Percentiles rank a stretch among this genome's conserved stretches.
These are phyloP conservation scores for Metschnikowia aberdeeniae DNA, from an alignment of 805 yeast genomes.

Conservation along the genomic window DNA sequence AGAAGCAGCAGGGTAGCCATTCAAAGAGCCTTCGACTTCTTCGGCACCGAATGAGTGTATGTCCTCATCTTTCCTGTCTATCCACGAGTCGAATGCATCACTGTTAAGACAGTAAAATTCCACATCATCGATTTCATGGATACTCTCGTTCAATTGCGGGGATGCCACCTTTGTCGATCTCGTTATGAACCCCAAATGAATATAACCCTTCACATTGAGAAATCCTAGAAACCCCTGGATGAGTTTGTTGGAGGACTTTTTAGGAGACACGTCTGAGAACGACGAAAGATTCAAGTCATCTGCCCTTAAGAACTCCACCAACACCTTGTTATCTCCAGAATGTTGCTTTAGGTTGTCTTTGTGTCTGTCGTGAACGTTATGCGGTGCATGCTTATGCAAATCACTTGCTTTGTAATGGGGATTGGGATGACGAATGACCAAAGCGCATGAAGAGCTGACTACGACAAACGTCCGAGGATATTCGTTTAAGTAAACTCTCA, in stretches of 20 bases:
- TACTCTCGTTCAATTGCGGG: conserved; percentile 50
- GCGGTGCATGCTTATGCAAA: conserved; percentile 16
- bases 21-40: conserved; percentile 11
- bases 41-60: conserved; percentile 14
- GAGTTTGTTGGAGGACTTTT: conserved; percentile 21
- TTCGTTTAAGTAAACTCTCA: conserved; percentile 61
- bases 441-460: conserved; percentile 53
- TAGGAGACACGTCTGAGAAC: conserved; percentile 43
- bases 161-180: conserved; percentile 53
- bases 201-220: conserved; percentile 47
- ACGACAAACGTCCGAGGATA: conserved; percentile 69
- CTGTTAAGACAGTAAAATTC: conserved; percentile 62
- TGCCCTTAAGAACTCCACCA: conserved; percentile 52
- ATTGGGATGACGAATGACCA: conserved; percentile 52
- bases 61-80: conserved; percentile 15
- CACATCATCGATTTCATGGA: conserved; percentile 54
- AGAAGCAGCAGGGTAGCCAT: conserved; percentile 40
- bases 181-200: conserved; percentile 58
- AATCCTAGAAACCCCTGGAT: conserved; percentile 62
- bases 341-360: conserved; percentile 9
- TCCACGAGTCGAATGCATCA: conserved; percentile 47
- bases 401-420: conserved; percentile 24
- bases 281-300: conserved; percentile 33
- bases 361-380: conserved; percentile 21
- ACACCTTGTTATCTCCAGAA: conserved; percentile 30